A percentile compares a stretch with the other conserved stretches of the same genome.
These are phyloP conservation scores for Mollisia scopiformis DNA, from an alignment of 2,329 filamentous ascomycete species.

Conservation along the genomic window DNA sequence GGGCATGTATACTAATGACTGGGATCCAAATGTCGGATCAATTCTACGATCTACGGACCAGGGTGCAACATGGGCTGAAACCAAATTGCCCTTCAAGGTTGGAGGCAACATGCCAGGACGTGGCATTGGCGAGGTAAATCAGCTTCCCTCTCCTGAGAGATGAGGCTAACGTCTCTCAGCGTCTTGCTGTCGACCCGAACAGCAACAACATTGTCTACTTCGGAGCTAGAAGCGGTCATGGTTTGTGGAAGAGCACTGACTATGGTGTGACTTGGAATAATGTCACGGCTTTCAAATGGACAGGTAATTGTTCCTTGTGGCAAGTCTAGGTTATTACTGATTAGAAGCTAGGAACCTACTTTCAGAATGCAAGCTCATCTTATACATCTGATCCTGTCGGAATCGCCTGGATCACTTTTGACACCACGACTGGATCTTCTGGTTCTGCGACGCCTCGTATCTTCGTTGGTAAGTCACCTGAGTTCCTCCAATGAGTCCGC, in stretches of 20 bases:
- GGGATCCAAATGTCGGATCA: conserved; percentile 58
- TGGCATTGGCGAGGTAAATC: conserved; percentile 52
- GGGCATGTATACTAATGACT: conserved; percentile 62
- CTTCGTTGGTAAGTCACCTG: no score
- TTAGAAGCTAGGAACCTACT: conserved; percentile 22
- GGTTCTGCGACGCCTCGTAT: conserved; percentile 29
- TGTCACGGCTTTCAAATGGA: conserved; percentile 53
- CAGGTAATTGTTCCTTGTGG: conserved; percentile 46
- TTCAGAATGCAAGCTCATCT: conserved; percentile 13
- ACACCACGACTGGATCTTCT: conserved; percentile 21
- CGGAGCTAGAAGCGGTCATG: conserved; percentile 60
- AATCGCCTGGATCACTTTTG: conserved; percentile 30
- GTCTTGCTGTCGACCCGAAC: conserved; percentile 59
- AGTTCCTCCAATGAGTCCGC: no score
- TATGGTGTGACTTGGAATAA: conserved; percentile 56
- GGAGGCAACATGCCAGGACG: conserved; percentile 65
- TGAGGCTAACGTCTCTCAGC: conserved; percentile 25
- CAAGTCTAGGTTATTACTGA: conserved; percentile 31
- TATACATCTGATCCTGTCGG: conserved; percentile 25
- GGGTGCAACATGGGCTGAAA: conserved; percentile 54
- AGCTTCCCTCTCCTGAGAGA: background rate
- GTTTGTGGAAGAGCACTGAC: conserved; percentile 61
- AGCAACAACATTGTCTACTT: conserved; percentile 61
- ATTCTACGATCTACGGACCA: conserved; percentile 58
- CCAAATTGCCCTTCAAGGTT: conserved; percentile 59